phyloP scores from a whole-genome alignment of 2,329 filamentous ascomycete species.

The Penicillium sp. region DNA sequence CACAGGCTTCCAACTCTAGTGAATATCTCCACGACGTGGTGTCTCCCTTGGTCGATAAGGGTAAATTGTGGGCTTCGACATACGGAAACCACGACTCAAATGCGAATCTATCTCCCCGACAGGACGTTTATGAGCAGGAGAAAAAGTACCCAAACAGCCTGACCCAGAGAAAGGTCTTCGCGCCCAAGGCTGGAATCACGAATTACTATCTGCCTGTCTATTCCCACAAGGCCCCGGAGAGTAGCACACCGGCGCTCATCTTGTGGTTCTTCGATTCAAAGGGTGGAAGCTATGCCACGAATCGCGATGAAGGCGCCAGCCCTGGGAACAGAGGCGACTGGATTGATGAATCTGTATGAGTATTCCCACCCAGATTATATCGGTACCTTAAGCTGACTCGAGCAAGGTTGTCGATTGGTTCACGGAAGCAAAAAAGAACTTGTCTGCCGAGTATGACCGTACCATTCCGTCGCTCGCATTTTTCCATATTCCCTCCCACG shows the following conservation, averaged over 20 bases:
- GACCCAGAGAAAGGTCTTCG: conserved; percentile 44
- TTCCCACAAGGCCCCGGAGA: conserved; percentile 37
- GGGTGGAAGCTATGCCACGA: conserved; percentile 52
- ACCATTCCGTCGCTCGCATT: conserved; percentile 50
- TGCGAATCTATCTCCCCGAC: conserved; percentile 51
- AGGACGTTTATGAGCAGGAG: conserved; percentile 41
- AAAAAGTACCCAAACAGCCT: conserved; percentile 33
- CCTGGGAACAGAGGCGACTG: conserved; percentile 38
- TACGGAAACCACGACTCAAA: conserved; percentile 68
- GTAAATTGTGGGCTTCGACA: conserved; percentile 59
- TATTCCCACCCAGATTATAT: not conserved
- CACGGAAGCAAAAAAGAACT: conserved; percentile 24
- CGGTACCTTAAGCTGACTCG: not conserved
- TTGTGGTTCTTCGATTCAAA: conserved; percentile 70
- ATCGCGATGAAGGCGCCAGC: conserved; percentile 25
- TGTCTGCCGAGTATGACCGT: conserved; percentile 29
- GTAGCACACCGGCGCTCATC: conserved; percentile 41
- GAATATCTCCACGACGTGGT: conserved; percentile 57
- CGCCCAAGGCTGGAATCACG: conserved; percentile 41
- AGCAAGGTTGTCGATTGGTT: conserved; percentile 44
- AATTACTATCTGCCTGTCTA: conserved; percentile 55
- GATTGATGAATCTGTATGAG: conserved; percentile 39
- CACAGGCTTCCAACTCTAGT: conserved; percentile 50
- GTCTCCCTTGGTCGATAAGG: conserved; percentile 51
- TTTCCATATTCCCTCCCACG: conserved; percentile 50